Conservation (phyloP, 2,329 filamentous ascomycete genomes). For the Colletotrichum melonis region DNA sequence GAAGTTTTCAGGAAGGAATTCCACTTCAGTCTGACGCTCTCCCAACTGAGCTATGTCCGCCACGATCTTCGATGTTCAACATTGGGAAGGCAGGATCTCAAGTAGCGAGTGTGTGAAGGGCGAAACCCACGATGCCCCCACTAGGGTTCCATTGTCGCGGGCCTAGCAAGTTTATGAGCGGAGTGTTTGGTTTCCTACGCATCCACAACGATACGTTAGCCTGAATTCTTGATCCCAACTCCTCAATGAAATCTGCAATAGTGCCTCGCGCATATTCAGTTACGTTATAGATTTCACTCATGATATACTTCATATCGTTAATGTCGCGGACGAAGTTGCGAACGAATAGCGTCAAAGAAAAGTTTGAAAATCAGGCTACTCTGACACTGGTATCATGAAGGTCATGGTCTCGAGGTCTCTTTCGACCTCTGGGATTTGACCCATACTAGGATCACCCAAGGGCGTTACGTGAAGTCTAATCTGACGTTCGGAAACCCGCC, state of each 20-base stretch:
- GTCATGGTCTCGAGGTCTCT: neutral
- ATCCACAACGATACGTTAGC: neutral
- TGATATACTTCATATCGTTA: neutral
- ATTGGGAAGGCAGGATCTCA: fast-evolving
- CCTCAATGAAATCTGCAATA: neutral
- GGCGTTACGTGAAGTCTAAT: neutral
- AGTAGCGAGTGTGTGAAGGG: neutral
- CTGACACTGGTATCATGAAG: neutral
- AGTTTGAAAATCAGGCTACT: neutral
- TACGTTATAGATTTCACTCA: neutral
- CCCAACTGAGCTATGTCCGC: conserved; percentile 31
- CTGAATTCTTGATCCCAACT: neutral
- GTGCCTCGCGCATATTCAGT: neutral
- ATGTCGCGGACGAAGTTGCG: neutral
- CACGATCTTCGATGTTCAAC: neutral
- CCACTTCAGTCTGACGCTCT: conserved; percentile 32
- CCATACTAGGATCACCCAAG: neutral
- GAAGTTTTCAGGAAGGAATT: neutral
- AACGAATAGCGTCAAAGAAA: neutral
- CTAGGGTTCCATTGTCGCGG: conserved; percentile 2
- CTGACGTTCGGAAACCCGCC: neutral
- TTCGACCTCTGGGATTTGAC: neutral
- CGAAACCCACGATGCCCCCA: neutral
- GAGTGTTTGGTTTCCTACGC: neutral
- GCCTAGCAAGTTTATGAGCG: neutral